Percentiles rank a stretch among this genome's conserved stretches.
These are phyloP conservation scores for Entophlyctis luteolus DNA, from an alignment of 192 early-diverging fungal species.

Conservation along the genomic window DNA sequence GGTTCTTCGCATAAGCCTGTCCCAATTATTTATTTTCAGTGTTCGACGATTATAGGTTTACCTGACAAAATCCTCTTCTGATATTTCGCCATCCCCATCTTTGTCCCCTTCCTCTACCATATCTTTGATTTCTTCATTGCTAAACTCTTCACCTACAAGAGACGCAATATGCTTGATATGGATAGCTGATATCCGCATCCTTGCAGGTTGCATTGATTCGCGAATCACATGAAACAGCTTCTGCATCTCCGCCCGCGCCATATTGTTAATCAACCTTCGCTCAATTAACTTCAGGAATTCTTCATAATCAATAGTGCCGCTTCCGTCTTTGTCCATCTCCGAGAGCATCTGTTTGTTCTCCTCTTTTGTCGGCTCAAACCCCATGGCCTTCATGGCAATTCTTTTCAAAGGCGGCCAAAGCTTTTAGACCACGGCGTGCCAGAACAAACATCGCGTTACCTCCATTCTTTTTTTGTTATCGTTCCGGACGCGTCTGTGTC, in stretches of 20 bases:
- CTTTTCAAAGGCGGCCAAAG: no score
- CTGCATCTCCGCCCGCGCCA: constrained; percentile 33
- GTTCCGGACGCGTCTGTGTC: constrained; percentile 58
- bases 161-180: constrained; percentile 36
- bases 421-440: background rate
- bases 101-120: constrained; percentile 53
- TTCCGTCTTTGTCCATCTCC: constrained; percentile 47
- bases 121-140: constrained; percentile 45
- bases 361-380: constrained; percentile 46
- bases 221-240: constrained; percentile 29
- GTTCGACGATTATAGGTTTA: no score
- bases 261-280: constrained; percentile 18
- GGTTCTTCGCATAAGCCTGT: constrained; percentile 48
- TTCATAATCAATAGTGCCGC: constrained; percentile 44
- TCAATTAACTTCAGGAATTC: constrained; percentile 47
- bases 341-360: constrained; percentile 42
- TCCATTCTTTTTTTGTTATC: constrained; percentile 36
- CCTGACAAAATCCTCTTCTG: constrained; percentile 43
- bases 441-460: background rate
- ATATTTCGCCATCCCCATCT: constrained; percentile 47
- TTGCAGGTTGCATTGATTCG: background rate
- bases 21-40: no score
- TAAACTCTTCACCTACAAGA: constrained; percentile 41
- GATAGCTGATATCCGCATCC: constrained; percentile 28
- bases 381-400: constrained; percentile 61